Conservation (phyloP, 78 protist genomes). For the Abeoforma whisleri region DNA sequence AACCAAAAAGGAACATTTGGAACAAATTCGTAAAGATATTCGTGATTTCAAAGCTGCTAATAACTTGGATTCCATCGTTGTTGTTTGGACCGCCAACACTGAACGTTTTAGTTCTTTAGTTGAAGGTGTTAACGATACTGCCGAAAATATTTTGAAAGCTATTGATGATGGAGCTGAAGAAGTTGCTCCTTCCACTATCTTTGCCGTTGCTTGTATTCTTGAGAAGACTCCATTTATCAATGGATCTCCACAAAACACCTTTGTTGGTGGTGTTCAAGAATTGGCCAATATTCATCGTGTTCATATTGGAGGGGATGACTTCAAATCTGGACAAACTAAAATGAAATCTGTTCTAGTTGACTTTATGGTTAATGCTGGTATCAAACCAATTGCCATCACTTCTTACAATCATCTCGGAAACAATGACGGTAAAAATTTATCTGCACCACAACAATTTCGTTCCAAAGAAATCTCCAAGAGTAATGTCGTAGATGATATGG, state of each 20-base stretch:
- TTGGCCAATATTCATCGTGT: constrained; percentile 74
- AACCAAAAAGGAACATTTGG: constrained; percentile 73
- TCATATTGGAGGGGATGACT: constrained; percentile 95
- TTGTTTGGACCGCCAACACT: constrained; percentile 98
- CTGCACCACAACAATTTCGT: constrained; percentile 88
- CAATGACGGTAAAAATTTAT: constrained; percentile 98
- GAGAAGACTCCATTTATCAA: constrained; percentile 91
- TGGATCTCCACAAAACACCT: constrained; percentile 97
- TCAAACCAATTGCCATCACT: constrained; percentile 86
- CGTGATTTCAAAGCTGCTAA: constrained; percentile 82
- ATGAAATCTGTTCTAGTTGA: constrained; percentile 95
- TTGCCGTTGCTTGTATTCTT: constrained; percentile 90
- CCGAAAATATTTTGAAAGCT: constrained; percentile 70
- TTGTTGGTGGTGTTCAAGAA: constrained; percentile 91
- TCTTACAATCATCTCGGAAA: constrained; percentile 99
- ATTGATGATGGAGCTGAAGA: constrained; percentile 60
- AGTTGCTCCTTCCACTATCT: constrained; percentile 89
- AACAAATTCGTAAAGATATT: constrained; percentile 82
- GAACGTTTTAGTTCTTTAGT: constrained; percentile 84
- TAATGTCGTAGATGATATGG: constrained; percentile 98
- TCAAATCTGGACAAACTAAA: constrained; percentile 99
- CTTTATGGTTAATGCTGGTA: constrained; percentile 93
- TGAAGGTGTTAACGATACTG: constrained; percentile 86
- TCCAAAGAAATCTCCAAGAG: constrained; percentile 97
- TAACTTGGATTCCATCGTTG: constrained; percentile 76